These are phyloP conservation scores for Solanum chilense DNA, from an alignment of 257 asterid genomes.

Conservation along the genomic window DNA sequence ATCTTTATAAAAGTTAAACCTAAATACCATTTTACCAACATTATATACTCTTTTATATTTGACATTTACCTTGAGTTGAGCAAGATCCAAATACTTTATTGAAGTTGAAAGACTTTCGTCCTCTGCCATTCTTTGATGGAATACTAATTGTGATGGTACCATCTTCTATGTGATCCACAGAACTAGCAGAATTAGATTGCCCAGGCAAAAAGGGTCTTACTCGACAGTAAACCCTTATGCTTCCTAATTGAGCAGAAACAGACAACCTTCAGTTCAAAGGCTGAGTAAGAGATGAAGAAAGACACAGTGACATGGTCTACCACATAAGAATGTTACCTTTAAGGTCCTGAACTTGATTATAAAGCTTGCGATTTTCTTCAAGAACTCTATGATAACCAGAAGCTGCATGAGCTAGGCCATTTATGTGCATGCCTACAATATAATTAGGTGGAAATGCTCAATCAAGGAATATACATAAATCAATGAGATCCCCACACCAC, in stretches of 20 bases:
- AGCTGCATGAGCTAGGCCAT: conserved; percentile 94
- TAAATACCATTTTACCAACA: neutral
- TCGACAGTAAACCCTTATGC: conserved; percentile 93
- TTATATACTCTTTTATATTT: neutral
- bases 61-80: conserved; percentile 70
- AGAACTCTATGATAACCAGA: conserved; percentile 92
- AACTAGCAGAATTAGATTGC: conserved; percentile 34
- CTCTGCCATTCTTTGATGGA: conserved; percentile 58
- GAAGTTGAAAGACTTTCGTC: conserved; percentile 62
- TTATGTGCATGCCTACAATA: conserved; percentile 55
- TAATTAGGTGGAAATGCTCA: neutral
- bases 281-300: neutral
- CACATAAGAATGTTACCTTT: conserved; percentile 40
- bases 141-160: conserved; percentile 65
- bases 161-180: conserved; percentile 82
- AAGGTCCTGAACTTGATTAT: conserved; percentile 98
- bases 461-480: neutral
- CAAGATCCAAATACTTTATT: conserved; percentile 91
- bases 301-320: neutral
- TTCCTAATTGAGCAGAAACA: conserved; percentile 43
- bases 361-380: conserved; percentile 92
- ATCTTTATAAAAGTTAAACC: neutral
- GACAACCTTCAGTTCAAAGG: neutral
- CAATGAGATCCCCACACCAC: neutral
- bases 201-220: conserved; percentile 83